Conservation (phyloP, 2,329 filamentous ascomycete species). For the Chrysosporium queenslandicum region DNA sequence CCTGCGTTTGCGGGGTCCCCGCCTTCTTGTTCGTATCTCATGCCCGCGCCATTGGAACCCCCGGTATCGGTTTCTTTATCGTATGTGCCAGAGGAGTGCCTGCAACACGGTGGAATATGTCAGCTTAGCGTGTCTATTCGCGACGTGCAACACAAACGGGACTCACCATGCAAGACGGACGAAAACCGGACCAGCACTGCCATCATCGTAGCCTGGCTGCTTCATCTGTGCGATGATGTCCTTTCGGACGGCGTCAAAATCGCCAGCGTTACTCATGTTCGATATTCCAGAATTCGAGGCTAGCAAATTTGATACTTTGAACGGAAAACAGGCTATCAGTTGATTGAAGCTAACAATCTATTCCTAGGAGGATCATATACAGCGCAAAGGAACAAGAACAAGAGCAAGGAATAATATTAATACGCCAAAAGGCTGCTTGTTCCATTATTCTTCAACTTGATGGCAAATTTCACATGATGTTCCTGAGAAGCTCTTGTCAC, state of each 20-base stretch:
- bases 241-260: constrained; percentile 43
- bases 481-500: background rate
- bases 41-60: constrained; percentile 55
- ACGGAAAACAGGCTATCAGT: background rate
- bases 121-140: no score
- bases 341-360: background rate
- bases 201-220: constrained; percentile 56
- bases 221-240: constrained; percentile 46
- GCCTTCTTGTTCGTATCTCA: constrained; percentile 56
- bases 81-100: constrained; percentile 57
- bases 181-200: constrained; percentile 53
- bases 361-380: background rate
- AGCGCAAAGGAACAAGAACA: background rate
- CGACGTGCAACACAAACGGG: no score
- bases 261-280: constrained; percentile 30
- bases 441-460: background rate
- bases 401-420: background rate
- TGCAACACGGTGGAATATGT: constrained; percentile 20
- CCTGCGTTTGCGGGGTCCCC: constrained; percentile 57
- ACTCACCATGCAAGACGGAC: constrained; percentile 53
- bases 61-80: constrained; percentile 50
- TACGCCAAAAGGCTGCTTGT: background rate
- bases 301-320: background rate
- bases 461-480: constrained; percentile 11
- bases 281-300: background rate